Conservation (phyloP, 2,329 filamentous ascomycete genomes). For the Didymella exigua region DNA sequence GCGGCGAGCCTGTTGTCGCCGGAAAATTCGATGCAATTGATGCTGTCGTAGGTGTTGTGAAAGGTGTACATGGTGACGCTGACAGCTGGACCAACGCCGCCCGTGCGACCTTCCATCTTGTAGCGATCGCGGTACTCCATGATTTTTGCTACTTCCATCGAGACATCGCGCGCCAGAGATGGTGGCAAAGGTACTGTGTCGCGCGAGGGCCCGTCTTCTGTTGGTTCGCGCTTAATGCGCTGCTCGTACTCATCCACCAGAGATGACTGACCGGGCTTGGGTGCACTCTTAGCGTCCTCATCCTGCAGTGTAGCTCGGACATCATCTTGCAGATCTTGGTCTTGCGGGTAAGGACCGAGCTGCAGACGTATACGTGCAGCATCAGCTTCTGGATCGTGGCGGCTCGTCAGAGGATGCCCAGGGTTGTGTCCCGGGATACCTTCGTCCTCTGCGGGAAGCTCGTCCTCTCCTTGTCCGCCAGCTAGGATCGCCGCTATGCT, state of each 20-base stretch:
- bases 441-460: constrained; percentile 68
- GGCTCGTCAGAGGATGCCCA: constrained; percentile 65
- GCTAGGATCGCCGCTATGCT: constrained; percentile 66
- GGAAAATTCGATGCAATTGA: constrained; percentile 95
- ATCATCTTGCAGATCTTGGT: constrained; percentile 80
- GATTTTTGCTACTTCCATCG: constrained; percentile 92
- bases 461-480: constrained; percentile 59
- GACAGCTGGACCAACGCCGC: constrained; percentile 79
- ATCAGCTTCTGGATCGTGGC: constrained; percentile 63
- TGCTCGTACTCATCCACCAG: constrained; percentile 87
- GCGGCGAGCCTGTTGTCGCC: constrained; percentile 87
- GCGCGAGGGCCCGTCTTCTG: constrained; percentile 78
- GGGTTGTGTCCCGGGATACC: constrained; percentile 71
- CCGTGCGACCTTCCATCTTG: constrained; percentile 81
- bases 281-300: constrained; percentile 78
- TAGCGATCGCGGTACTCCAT: constrained; percentile 93
- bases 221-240: constrained; percentile 87
- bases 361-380: constrained; percentile 62
- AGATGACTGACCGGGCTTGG: constrained; percentile 70
- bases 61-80: constrained; percentile 98
- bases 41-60: constrained; percentile 91
- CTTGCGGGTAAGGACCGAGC: constrained; percentile 83
- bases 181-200: constrained; percentile 84
- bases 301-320: constrained; percentile 86
- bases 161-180: constrained; percentile 85